Percentiles rank a stretch among this genome's conserved stretches.
phyloP scores from a whole-genome alignment of 768 basidiomycete genomes.

The Termitomyces sp. region DNA sequence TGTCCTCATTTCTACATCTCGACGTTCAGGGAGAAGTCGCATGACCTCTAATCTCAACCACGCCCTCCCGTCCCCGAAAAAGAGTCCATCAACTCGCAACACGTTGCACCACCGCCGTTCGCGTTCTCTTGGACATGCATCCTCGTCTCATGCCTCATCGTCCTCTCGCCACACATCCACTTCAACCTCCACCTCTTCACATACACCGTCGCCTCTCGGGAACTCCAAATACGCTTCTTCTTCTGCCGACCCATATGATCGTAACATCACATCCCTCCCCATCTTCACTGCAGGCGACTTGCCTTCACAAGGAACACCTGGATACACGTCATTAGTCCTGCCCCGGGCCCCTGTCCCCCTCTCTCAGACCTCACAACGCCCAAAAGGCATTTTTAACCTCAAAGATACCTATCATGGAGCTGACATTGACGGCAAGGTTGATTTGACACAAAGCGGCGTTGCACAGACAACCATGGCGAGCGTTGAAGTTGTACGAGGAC shows the following conservation, averaged over 20 bases:
- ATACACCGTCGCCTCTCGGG: slow-evolving; percentile 11
- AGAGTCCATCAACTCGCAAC: not conserved
- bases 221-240: slow-evolving; percentile 22
- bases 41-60: slow-evolving; percentile 12
- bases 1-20: slow-evolving; percentile 22
- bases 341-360: slow-evolving; percentile 46
- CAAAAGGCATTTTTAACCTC: slow-evolving; percentile 15
- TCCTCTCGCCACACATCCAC: slow-evolving; percentile 11
- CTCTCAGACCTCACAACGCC: slow-evolving; percentile 22
- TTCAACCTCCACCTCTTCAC: slow-evolving; percentile 9
- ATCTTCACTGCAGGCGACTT: slow-evolving; percentile 32
- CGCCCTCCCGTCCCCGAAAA: slow-evolving; percentile 1
- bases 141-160: slow-evolving; percentile 12
- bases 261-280: slow-evolving; percentile 19
- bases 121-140: slow-evolving; percentile 17
- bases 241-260: slow-evolving; percentile 23
- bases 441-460: slow-evolving; percentile 72
- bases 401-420: slow-evolving; percentile 12
- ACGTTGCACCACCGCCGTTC: slow-evolving; percentile 18
- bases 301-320: slow-evolving; percentile 57
- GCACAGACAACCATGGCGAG: slow-evolving; percentile 90
- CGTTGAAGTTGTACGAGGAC: slow-evolving; percentile 71
- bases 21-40: slow-evolving; percentile 14
- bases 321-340: slow-evolving; percentile 53
- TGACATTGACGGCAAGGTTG: slow-evolving; percentile 52